phyloP scores from a whole-genome alignment of 1,139 yeast genomes.

The Ogataea hybrid region DNA sequence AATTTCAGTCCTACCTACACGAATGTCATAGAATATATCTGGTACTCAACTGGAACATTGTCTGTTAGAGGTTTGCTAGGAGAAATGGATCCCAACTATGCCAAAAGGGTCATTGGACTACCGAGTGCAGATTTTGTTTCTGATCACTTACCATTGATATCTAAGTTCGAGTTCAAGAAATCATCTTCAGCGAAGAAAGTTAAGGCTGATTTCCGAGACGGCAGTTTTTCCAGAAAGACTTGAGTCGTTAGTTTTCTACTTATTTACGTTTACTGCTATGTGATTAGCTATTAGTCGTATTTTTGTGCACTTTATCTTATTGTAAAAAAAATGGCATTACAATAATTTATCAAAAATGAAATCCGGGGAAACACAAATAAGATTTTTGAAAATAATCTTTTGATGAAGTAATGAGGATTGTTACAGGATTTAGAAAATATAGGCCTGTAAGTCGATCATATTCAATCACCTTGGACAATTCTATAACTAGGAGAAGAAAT shows the following conservation, averaged over 20 bases:
- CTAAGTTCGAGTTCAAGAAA: conserved; percentile 73
- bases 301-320: too few species aligned
- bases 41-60: conserved; percentile 81
- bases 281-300: too few species aligned
- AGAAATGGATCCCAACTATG: conserved; percentile 74
- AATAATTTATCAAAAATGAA: neutral
- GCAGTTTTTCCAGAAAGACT: conserved; percentile 48
- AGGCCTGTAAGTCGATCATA: neutral
- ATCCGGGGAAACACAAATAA: neutral
- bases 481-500: conserved; percentile 18
- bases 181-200: too few species aligned
- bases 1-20: conserved; percentile 93
- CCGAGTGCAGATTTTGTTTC: conserved; percentile 95
- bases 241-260: conserved; percentile 9
- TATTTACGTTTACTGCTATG: neutral
- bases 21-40: conserved; percentile 90
- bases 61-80: conserved; percentile 87
- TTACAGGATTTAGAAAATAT: too few species aligned
- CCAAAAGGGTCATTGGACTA: conserved; percentile 78
- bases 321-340: too few species aligned
- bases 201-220: conserved; percentile 50
- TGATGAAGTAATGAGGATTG: too few species aligned
- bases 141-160: conserved; percentile 84
- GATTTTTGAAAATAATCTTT: too few species aligned
- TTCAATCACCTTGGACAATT: conserved; percentile 1